phyloP scores from a whole-genome alignment of 257 asterid genomes.

The Verbena officinalis region DNA sequence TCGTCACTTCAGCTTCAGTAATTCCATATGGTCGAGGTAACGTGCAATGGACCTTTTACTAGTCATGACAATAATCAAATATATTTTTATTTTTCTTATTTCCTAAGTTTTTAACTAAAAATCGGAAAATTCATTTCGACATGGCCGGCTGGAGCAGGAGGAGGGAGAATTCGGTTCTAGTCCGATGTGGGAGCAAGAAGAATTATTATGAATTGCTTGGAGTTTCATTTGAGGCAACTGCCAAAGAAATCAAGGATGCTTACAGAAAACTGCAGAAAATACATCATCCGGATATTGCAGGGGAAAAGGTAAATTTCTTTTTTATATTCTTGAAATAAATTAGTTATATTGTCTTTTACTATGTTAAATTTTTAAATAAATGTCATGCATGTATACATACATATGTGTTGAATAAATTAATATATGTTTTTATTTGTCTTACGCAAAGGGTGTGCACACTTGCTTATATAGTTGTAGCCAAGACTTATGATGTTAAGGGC shows the following conservation, averaged over 20 bases:
- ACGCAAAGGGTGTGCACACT: too few relatives aligned
- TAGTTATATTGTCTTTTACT: too few relatives aligned
- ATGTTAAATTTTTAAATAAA: too few relatives aligned
- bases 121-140: too few relatives aligned
- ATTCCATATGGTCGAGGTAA: slow-evolving; percentile 26
- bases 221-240: slow-evolving; percentile 49
- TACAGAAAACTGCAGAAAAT: slow-evolving; percentile 62
- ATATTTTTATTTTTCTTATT: background rate
- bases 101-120: background rate
- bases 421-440: too few relatives aligned
- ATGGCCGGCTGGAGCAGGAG: background rate
- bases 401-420: too few relatives aligned
- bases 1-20: slow-evolving; percentile 23
- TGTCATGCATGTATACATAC: too few relatives aligned
- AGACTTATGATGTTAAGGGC: too few relatives aligned
- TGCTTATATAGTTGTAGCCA: too few relatives aligned
- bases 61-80: too few relatives aligned
- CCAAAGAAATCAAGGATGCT: slow-evolving; percentile 53
- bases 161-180: slow-evolving; percentile 23
- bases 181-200: slow-evolving; percentile 41
- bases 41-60: background rate
- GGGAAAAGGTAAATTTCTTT: slow-evolving; percentile 44
- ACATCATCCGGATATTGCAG: slow-evolving; percentile 65
- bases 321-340: too few relatives aligned
- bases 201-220: slow-evolving; percentile 59